Conservation (phyloP, 2,329 filamentous ascomycete genomes). For the Alternaria novae-zelandiae region DNA sequence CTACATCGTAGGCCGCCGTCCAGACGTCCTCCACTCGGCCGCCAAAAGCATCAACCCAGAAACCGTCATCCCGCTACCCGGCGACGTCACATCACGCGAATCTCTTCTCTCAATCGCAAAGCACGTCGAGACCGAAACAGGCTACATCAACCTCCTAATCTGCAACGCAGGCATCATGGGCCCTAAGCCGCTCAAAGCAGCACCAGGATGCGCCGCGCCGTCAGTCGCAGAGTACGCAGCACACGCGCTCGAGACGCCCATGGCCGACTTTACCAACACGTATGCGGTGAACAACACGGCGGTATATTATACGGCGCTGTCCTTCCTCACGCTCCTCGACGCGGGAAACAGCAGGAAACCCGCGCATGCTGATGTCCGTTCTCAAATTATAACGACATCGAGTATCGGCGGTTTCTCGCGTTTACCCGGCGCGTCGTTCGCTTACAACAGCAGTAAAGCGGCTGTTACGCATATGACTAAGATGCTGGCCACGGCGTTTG, state of each 20-base stretch:
- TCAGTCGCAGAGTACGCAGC: slow-evolving; percentile 23
- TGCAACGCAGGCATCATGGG: slow-evolving; percentile 35
- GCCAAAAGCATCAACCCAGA: slow-evolving; percentile 17
- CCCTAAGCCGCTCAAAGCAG: slow-evolving; percentile 21
- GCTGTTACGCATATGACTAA: slow-evolving; percentile 58
- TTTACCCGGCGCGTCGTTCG: slow-evolving; percentile 13
- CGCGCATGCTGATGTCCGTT: slow-evolving; percentile 12
- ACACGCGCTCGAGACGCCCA: slow-evolving; percentile 25
- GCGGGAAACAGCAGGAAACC: slow-evolving; percentile 43
- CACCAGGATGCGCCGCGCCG: slow-evolving; percentile 11
- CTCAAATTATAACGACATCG: slow-evolving; percentile 31
- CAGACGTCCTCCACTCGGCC: slow-evolving; percentile 15
- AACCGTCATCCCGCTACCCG: slow-evolving; percentile 22
- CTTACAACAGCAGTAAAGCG: slow-evolving; percentile 51
- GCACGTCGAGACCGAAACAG: slow-evolving; percentile 12
- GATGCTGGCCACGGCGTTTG: slow-evolving; percentile 53
- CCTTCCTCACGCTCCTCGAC: slow-evolving; percentile 53
- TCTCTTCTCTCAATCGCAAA: slow-evolving; percentile 19
- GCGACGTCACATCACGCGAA: slow-evolving; percentile 26
- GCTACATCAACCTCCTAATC: slow-evolving; percentile 30
- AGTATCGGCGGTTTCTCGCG: slow-evolving; percentile 13
- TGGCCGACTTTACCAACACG: slow-evolving; percentile 39
- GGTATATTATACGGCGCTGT: slow-evolving; percentile 50
- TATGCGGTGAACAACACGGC: slow-evolving; percentile 52
- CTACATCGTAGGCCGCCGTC: slow-evolving; percentile 29